These are phyloP conservation scores for Bryum argenteum DNA, from an alignment of 225 moss, liverwort and hornwort genomes.

Conservation along the genomic window DNA sequence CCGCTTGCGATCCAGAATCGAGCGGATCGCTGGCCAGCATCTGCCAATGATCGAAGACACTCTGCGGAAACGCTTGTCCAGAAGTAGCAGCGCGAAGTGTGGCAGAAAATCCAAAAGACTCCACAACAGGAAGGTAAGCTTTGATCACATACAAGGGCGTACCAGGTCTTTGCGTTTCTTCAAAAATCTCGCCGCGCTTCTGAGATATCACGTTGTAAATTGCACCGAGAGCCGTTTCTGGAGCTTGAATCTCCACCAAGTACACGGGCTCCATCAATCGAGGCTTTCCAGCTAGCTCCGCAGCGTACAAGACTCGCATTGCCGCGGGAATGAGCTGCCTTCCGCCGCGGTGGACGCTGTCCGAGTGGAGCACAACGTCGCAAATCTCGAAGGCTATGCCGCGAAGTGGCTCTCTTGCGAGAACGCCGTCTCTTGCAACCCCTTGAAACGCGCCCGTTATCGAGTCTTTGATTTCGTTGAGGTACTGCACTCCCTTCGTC, in stretches of 20 bases:
- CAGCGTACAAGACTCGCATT: slow-evolving; percentile 37
- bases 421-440: slow-evolving; percentile 34
- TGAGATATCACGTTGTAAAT: slow-evolving; percentile 55
- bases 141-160: slow-evolving; percentile 58
- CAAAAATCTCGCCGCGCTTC: slow-evolving; percentile 58
- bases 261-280: slow-evolving; percentile 50
- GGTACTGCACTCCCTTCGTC: slow-evolving; percentile 50
- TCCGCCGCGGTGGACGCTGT: slow-evolving; percentile 37
- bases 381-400: slow-evolving; percentile 46
- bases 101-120: slow-evolving; percentile 52
- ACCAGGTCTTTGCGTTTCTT: slow-evolving; percentile 58
- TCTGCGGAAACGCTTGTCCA: slow-evolving; percentile 54
- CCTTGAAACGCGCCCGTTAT: slow-evolving; percentile 37
- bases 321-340: slow-evolving; percentile 45
- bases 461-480: slow-evolving; percentile 45
- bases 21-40: slow-evolving; percentile 50
- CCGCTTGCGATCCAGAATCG: slow-evolving; percentile 24
- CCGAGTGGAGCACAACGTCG: slow-evolving; percentile 44
- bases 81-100: slow-evolving; percentile 49
- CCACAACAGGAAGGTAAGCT: slow-evolving; percentile 51
- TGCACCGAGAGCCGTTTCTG: slow-evolving; percentile 41
- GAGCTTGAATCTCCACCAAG: slow-evolving; percentile 50
- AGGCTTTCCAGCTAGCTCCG: slow-evolving; percentile 37
- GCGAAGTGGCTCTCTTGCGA: slow-evolving; percentile 41
- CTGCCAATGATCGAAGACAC: slow-evolving; percentile 55